These are phyloP conservation scores for Rosa chinensis DNA, from an alignment of 306 rosid genomes.

Conservation along the genomic window DNA sequence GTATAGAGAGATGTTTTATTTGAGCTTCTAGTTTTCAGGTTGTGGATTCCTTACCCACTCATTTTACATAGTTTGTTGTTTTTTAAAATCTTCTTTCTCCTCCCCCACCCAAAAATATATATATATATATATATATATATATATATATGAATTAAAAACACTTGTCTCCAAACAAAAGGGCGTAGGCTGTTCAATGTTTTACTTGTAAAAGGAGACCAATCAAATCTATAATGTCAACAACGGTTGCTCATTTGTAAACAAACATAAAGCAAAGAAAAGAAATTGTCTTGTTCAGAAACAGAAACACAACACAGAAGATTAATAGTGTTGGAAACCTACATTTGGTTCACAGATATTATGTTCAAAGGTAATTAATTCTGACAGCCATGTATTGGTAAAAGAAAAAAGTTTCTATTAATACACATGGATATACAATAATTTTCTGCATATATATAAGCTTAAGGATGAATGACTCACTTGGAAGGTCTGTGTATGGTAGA, in stretches of 20 bases:
- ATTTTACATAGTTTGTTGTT: background rate
- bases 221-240: background rate
- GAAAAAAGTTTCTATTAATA: background rate
- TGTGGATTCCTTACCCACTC: background rate
- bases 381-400: background rate
- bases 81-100: background rate
- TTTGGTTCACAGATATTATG: background rate
- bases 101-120: too few species aligned
- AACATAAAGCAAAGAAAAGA: too few species aligned
- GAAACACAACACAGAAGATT: background rate
- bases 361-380: background rate
- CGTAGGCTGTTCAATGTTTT: background rate
- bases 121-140: too few species aligned
- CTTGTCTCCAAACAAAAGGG: background rate
- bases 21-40: background rate
- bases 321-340: background rate
- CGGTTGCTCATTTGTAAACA: background rate
- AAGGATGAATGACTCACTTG: slow-evolving; percentile 40
- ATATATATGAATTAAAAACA: background rate
- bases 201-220: background rate
- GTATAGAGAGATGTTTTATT: background rate
- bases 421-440: background rate
- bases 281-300: too few species aligned
- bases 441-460: background rate
- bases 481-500: slow-evolving; percentile 36